Conservation (phyloP, 2,329 filamentous ascomycete species). For the Xylaria sp. region DNA sequence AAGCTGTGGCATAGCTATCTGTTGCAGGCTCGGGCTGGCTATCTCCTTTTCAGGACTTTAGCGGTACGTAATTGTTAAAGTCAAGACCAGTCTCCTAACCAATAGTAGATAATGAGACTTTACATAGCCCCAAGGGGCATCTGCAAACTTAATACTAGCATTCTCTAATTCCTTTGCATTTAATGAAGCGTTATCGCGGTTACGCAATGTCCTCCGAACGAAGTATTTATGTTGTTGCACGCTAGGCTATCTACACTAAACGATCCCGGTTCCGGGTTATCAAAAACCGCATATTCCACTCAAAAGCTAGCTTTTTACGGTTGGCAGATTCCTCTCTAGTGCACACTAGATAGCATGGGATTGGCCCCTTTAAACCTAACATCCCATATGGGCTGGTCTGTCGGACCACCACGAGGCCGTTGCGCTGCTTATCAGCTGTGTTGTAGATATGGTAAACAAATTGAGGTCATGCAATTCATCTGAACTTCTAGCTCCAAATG, state of each 20-base stretch:
- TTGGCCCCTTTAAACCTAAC: neutral
- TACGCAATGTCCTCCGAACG: neutral
- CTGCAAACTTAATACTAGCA: neutral
- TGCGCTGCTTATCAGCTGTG: neutral
- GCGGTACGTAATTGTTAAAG: neutral
- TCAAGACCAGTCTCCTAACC: neutral
- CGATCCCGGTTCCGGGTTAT: conserved; percentile 1
- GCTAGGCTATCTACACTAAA: neutral
- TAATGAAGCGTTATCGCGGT: neutral
- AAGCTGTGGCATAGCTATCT: neutral
- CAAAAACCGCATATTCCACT: neutral
- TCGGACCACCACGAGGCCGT: neutral
- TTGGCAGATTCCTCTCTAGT: neutral
- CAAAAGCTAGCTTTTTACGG: neutral
- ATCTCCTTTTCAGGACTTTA: neutral
- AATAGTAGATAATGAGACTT: neutral
- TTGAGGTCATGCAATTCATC: neutral
- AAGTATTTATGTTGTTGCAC: neutral
- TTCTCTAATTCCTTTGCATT: neutral
- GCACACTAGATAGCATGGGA: neutral
- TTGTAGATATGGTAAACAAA: neutral
- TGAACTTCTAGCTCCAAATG: neutral
- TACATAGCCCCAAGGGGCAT: neutral
- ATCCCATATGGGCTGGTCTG: conserved; percentile 5
- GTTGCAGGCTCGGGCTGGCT: neutral